Evolutionary conservation across 192 early-diverging fungal genomes (phyloP), one percentile per base, ranked within the genome.

Genomic region (Coemansia sp.): DNA sequence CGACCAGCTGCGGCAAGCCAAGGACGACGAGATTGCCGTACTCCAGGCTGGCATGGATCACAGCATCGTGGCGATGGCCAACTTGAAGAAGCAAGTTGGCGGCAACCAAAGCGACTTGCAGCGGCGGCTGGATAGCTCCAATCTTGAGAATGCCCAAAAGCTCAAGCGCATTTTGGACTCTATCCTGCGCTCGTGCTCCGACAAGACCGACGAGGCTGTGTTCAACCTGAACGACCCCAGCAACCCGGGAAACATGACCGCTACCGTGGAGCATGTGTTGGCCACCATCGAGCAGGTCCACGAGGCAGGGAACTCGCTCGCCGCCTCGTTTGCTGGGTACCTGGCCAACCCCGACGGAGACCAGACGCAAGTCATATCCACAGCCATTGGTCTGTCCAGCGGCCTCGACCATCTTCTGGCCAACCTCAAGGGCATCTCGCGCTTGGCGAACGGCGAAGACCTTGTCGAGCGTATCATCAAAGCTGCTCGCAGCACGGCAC

Each of bases 361-460:
- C 54, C 93, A 95, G 67, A 85, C 90, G 34, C 84, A 86, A 48
- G 90, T 93, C 18, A 96, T 98, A 64, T 87, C 87, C 10, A 76
- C 86, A 0, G 90, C 94, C 2, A 82, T 90, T 22, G 81, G 81
- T 11, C 88, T 97, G 43, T 88, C 94, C 14, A 92, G 95, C 58
- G 78, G 88, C 0, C 63, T 97, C 24, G 73, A 85, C 11, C 91
- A 95, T 62, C 84, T 98, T 41, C 79, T 97, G 35, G 74, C 84
- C 41, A 93, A 95, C 67, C 82, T 90, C 33, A 98, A 97, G 84
- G 97, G 94, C 15, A 87, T 95, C 32, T 85, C 86, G 39, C 90
- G 91, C 6, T 77, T 95, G 15, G 89, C 88, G 2, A 84, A 85
- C 34, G 91, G 87, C 62, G 94, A 97, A 63, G 90, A 88, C 27